Percentiles rank a stretch among this genome's conserved stretches.
These are phyloP conservation scores for Hypoxylon rubiginosum DNA, from an alignment of 2,329 filamentous ascomycete species.

Conservation along the genomic window DNA sequence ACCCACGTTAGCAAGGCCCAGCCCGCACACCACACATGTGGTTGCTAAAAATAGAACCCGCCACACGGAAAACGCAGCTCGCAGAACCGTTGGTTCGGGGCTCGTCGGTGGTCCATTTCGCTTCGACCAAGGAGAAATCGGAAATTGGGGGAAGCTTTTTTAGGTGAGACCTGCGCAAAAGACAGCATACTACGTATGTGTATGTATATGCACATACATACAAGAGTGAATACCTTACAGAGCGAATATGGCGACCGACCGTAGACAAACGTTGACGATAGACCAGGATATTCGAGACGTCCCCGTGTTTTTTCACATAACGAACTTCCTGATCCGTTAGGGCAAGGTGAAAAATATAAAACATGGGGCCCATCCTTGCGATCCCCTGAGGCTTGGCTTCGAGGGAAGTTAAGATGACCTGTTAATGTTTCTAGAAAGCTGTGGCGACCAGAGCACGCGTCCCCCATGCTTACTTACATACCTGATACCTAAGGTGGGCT, in stretches of 20 bases:
- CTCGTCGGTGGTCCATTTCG: slow-evolving; percentile 33
- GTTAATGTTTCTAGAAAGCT: slow-evolving; percentile 33
- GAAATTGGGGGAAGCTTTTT: slow-evolving; percentile 30
- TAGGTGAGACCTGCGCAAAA: slow-evolving; percentile 24
- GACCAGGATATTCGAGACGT: background rate
- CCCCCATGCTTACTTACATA: slow-evolving; percentile 14
- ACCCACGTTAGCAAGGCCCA: slow-evolving; percentile 5
- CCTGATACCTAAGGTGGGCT: background rate
- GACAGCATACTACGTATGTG: too few species aligned
- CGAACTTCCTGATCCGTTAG: slow-evolving; percentile 35
- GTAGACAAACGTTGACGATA: too few species aligned
- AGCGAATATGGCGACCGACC: slow-evolving; percentile 11
- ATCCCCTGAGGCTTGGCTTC: slow-evolving; percentile 26
- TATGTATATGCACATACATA: too few species aligned
- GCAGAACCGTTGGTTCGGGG: slow-evolving; percentile 36
- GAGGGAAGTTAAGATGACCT: slow-evolving; percentile 15
- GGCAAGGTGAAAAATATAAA: slow-evolving; percentile 23
- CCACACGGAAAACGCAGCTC: slow-evolving; percentile 13
- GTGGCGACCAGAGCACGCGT: slow-evolving; percentile 14
- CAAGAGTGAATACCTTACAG: too few species aligned
- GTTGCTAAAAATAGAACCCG: slow-evolving; percentile 21
- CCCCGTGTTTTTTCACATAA: slow-evolving; percentile 10
- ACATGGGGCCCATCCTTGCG: slow-evolving; percentile 27
- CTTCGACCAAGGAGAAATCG: slow-evolving; percentile 37
- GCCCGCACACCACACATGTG: slow-evolving; percentile 29